Conservation (phyloP, 306 rosid genomes). For the Carpinus viminea region DNA sequence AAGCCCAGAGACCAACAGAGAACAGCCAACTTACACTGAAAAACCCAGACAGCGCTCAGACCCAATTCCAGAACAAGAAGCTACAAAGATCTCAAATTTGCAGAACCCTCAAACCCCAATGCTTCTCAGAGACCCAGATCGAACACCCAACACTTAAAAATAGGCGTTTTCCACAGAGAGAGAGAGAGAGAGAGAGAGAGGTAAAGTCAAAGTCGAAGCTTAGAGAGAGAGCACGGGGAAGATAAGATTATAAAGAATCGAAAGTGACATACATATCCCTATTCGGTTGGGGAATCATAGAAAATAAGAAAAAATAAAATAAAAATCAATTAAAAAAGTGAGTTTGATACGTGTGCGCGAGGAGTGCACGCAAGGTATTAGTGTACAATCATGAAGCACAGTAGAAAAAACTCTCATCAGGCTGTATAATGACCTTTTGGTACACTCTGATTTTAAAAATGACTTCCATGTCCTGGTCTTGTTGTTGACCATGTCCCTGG, state of each 20-base stretch:
- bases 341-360: conserved; percentile 48
- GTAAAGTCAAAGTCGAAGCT: conserved; percentile 58
- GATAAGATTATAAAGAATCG: conserved; percentile 60
- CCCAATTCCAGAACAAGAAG: conserved; percentile 1
- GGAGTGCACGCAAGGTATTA: conserved; percentile 69
- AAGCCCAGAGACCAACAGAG: background rate
- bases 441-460: background rate
- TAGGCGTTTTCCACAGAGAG: background rate
- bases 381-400: conserved; percentile 59
- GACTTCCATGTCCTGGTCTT: background rate
- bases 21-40: conserved; percentile 38
- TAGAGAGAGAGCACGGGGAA: conserved; percentile 39
- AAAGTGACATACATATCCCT: conserved; percentile 61
- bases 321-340: background rate
- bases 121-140: conserved; percentile 18
- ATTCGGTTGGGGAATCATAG: conserved; percentile 11
- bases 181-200: conserved; percentile 41
- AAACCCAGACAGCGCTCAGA: background rate
- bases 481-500: conserved; percentile 25
- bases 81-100: background rate
- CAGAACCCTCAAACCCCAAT: conserved; percentile 9
- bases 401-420: conserved; percentile 21
- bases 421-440: conserved; percentile 27
- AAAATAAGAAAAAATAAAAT: background rate
- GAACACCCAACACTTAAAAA: conserved; percentile 14